Evolutionary conservation across 208 protist genomes (phyloP).

Genomic region (Crithidia sp.): DNA sequence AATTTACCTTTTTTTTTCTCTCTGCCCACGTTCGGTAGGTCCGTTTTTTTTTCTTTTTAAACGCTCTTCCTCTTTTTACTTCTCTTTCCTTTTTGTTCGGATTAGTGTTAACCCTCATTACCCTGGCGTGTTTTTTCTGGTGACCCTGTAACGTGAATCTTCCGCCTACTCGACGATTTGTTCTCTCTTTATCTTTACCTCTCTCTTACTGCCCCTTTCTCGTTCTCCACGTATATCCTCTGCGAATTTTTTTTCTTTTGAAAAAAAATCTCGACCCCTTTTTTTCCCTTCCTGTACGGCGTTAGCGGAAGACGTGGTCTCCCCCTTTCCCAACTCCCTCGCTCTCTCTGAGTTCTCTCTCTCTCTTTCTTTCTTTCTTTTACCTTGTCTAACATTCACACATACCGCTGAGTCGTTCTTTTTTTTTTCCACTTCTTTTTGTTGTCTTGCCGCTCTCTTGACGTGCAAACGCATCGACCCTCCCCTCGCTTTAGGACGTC

Average conservation of each 20-base stretch:
- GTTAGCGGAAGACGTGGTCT: neutral
- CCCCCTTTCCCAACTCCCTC: neutral
- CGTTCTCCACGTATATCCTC: no score
- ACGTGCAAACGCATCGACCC: no score
- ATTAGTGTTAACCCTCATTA: no score
- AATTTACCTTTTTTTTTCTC: conserved; percentile 29
- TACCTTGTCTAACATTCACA: conserved; percentile 3
- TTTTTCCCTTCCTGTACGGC: conserved; percentile 8
- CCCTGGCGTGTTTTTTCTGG: no score
- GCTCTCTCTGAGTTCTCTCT: neutral
- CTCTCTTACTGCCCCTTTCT: no score
- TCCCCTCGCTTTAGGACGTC: no score
- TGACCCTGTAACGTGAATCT: no score
- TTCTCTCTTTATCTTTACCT: no score
- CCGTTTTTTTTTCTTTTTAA: neutral
- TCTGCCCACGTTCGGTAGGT: conserved; percentile 3
- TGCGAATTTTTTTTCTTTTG: conserved; percentile 12
- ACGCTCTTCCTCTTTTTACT: conserved; percentile 1
- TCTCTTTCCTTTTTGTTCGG: conserved; percentile 5
- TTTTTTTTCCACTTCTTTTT: neutral
- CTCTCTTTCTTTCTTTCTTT: conserved; percentile 10
- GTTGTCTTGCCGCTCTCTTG: no score
- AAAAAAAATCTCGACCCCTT: neutral
- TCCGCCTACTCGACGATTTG: no score
- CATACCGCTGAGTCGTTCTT: neutral